Evolutionary conservation across 345 rosid species (phyloP).

Genomic region (Raphanus sativus): DNA sequence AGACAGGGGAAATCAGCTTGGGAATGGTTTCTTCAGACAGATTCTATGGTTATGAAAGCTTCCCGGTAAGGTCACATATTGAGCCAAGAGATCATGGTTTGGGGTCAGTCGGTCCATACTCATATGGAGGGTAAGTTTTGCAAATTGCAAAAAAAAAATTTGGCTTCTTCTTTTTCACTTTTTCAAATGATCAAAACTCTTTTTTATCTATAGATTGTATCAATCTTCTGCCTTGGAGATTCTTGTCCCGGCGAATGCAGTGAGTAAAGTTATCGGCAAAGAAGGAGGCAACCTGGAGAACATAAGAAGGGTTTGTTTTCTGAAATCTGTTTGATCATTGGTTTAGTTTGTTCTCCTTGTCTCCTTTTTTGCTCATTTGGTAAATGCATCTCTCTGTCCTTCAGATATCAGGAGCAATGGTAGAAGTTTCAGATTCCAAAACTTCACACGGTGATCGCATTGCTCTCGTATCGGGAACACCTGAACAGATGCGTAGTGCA

Average conservation of each 20-base stretch:
- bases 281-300: slow-evolving; percentile 7
- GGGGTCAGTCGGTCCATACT: neutral
- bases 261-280: slow-evolving; percentile 2
- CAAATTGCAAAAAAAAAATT: neutral
- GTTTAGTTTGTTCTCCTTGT: neutral
- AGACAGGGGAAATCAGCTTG: neutral
- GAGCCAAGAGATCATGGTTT: neutral
- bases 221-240: neutral
- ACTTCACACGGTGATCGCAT: slow-evolving; percentile 3
- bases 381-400: neutral
- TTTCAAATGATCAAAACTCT: neutral
- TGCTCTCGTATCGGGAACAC: slow-evolving; percentile 11
- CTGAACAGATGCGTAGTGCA: slow-evolving; percentile 3
- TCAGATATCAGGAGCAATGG: slow-evolving; percentile 15
- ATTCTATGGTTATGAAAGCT: neutral
- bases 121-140: slow-evolving; percentile 1
- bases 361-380: neutral
- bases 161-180: neutral
- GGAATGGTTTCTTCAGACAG: slow-evolving; percentile 6
- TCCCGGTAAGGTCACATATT: slow-evolving; percentile 3
- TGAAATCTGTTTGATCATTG: neutral
- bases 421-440: slow-evolving; percentile 3
- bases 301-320: neutral
- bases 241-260: slow-evolving; percentile 4
- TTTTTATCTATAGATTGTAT: neutral